Evolutionary conservation across 129 eudicot genomes (phyloP).

Genomic region (Scalesia atractyloides): DNA sequence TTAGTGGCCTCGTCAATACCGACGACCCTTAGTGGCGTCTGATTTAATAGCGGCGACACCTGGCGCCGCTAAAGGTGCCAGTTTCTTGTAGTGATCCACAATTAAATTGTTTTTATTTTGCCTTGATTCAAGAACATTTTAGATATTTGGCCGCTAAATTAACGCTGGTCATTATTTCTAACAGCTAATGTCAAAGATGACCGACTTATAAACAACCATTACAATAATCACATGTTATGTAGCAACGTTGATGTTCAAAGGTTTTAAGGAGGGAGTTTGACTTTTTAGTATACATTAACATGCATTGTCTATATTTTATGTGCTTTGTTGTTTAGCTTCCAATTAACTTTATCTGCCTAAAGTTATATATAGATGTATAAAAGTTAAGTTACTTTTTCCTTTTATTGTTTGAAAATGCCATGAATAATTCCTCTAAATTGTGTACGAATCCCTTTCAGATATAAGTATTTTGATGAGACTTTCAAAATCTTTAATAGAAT

Average conservation of each 20-base stretch:
- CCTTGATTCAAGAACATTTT: neutral
- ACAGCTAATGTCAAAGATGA: neutral
- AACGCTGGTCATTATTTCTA: neutral
- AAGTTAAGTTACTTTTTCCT: too few relatives aligned
- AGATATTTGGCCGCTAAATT: constrained; percentile 8
- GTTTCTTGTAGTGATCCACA: too few relatives aligned
- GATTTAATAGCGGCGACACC: too few relatives aligned
- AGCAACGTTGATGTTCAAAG: neutral
- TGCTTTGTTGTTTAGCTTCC: neutral
- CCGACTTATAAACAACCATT: neutral
- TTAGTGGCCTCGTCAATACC: too few relatives aligned
- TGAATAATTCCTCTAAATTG: too few relatives aligned
- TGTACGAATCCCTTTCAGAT: too few relatives aligned
- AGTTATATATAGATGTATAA: too few relatives aligned
- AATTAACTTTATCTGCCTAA: neutral
- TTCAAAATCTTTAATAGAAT: too few relatives aligned
- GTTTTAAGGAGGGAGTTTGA: neutral
- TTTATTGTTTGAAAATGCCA: too few relatives aligned
- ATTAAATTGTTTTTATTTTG: neutral
- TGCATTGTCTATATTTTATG: constrained; percentile 4
- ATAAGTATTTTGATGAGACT: too few relatives aligned
- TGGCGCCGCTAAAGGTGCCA: too few relatives aligned
- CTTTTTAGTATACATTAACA: constrained; percentile 9
- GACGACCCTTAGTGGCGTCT: too few relatives aligned
- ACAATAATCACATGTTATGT: constrained; percentile 9